Percentiles rank a stretch among this genome's conserved stretches.
These are phyloP conservation scores for Hortiboletus flavorubellus DNA, from an alignment of 768 basidiomycete genomes.

Conservation along the genomic window DNA sequence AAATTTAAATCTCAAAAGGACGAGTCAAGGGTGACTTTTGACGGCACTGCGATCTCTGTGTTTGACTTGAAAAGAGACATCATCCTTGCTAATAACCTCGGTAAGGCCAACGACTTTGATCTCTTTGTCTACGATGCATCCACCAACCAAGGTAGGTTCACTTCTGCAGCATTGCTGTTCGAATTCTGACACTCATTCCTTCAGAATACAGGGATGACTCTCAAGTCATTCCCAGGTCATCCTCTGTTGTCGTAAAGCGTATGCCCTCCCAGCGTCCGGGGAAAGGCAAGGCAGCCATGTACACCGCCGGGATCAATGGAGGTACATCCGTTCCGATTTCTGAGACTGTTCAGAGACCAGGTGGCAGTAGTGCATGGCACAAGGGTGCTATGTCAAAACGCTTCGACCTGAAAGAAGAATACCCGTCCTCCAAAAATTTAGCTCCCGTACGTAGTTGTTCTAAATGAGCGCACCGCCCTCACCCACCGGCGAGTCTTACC, in stretches of 20 bases:
- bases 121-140: slow-evolving; percentile 80
- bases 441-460: slow-evolving; percentile 32
- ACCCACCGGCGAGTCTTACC: slow-evolving; percentile 25
- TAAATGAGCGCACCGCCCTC: slow-evolving; percentile 23
- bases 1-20: slow-evolving; percentile 94
- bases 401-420: slow-evolving; percentile 83
- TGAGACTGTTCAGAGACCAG: slow-evolving; percentile 41
- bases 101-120: slow-evolving; percentile 97
- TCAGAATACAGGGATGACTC: slow-evolving; percentile 91
- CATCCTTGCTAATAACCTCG: slow-evolving; percentile 92
- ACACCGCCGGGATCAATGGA: slow-evolving; percentile 51
- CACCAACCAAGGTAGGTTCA: slow-evolving; percentile 77
- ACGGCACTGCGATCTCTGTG: slow-evolving; percentile 97
- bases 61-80: slow-evolving; percentile 99
- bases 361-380: slow-evolving; percentile 51
- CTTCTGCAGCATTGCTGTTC: not conserved
- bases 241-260: slow-evolving; percentile 91
- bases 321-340: slow-evolving; percentile 43
- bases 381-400: slow-evolving; percentile 81
- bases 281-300: slow-evolving; percentile 78
- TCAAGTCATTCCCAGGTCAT: slow-evolving; percentile 88
- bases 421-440: slow-evolving; percentile 22
- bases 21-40: slow-evolving; percentile 95
- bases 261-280: slow-evolving; percentile 79
- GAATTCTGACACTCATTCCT: not conserved